These are phyloP conservation scores for Pythium apleroticum DNA, from an alignment of 352 stramenopile species.

Conservation along the genomic window DNA sequence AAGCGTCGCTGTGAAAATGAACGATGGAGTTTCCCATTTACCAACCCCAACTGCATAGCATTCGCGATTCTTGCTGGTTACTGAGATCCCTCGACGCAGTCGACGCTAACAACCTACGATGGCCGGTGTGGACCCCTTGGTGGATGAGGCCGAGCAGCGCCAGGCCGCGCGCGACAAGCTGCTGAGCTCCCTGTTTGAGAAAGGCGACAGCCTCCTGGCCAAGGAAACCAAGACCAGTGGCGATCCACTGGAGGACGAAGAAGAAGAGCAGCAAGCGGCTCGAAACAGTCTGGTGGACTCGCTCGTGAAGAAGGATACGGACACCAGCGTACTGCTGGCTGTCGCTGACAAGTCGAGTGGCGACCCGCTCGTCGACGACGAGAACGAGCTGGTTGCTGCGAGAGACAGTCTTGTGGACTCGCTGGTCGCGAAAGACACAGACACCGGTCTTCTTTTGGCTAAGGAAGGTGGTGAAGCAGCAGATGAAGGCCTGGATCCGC, in stretches of 20 bases:
- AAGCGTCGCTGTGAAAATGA: not conserved
- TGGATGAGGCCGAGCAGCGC: slow-evolving; percentile 11
- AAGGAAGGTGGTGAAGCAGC: not conserved
- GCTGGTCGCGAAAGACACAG: not conserved
- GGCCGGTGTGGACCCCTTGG: slow-evolving; percentile 12
- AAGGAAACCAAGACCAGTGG: slow-evolving; percentile 1
- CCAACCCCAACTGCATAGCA: not conserved
- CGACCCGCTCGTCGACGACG: slow-evolving; percentile 1
- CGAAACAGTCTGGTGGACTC: not conserved
- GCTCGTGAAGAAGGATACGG: not conserved
- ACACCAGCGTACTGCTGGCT: not conserved
- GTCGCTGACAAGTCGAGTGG: not conserved
- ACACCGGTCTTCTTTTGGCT: not conserved
- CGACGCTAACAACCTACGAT: not conserved
- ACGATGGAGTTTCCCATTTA: not conserved
- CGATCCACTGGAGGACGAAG: slow-evolving; percentile 1
- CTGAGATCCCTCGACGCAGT: not conserved
- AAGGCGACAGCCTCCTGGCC: slow-evolving; percentile 5
- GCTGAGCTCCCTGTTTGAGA: slow-evolving; percentile 15
- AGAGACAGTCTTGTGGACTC: not conserved
- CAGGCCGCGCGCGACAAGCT: slow-evolving; percentile 18
- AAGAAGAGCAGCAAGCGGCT: not conserved
- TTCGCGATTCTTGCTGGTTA: not conserved
- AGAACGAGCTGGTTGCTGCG: not conserved
- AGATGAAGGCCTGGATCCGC: not conserved